phyloP scores from a whole-genome alignment of 495 filamentous ascomycete species.

The Penicillium egyptiacum region DNA sequence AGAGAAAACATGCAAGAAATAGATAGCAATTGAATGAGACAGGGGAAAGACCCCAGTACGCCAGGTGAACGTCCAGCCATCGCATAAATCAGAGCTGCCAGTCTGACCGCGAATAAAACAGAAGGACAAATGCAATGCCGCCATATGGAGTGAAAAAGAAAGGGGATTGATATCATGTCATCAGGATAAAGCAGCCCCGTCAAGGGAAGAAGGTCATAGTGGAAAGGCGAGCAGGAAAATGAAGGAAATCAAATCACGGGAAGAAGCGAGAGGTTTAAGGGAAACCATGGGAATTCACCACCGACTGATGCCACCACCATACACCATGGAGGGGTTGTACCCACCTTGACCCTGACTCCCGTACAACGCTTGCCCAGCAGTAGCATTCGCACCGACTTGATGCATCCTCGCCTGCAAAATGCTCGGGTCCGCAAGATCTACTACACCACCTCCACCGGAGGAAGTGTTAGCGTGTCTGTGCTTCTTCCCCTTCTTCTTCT shows the following conservation, averaged over 20 bases:
- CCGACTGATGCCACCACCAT: slow-evolving; percentile 69
- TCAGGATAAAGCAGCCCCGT: slow-evolving; percentile 25
- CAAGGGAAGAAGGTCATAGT: slow-evolving; percentile 22
- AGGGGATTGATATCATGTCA: slow-evolving; percentile 40
- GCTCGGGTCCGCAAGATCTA: slow-evolving; percentile 99
- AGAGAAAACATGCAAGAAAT: slow-evolving; percentile 28
- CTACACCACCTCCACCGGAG: slow-evolving; percentile 96
- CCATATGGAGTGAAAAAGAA: slow-evolving; percentile 27
- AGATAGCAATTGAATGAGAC: slow-evolving; percentile 10
- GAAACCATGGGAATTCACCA: slow-evolving; percentile 58
- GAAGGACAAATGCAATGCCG: slow-evolving; percentile 32
- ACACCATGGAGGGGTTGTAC: slow-evolving; percentile 88
- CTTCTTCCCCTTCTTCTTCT: slow-evolving; percentile 99
- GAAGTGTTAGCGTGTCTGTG: slow-evolving; percentile 99
- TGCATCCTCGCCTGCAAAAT: slow-evolving; percentile 98
- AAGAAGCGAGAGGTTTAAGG: slow-evolving; percentile 14
- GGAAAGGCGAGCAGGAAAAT: slow-evolving; percentile 19
- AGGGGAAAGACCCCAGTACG: slow-evolving; percentile 33
- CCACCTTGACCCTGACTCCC: slow-evolving; percentile 96
- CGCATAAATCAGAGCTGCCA: slow-evolving; percentile 35
- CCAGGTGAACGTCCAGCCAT: slow-evolving; percentile 38
- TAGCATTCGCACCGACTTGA: slow-evolving; percentile 68
- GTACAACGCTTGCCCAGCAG: slow-evolving; percentile 80
- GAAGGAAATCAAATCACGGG: slow-evolving; percentile 16
- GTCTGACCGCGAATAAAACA: slow-evolving; percentile 31